These are phyloP conservation scores for Lipomyces chichibuensis DNA, from an alignment of 805 yeast genomes.

Conservation along the genomic window DNA sequence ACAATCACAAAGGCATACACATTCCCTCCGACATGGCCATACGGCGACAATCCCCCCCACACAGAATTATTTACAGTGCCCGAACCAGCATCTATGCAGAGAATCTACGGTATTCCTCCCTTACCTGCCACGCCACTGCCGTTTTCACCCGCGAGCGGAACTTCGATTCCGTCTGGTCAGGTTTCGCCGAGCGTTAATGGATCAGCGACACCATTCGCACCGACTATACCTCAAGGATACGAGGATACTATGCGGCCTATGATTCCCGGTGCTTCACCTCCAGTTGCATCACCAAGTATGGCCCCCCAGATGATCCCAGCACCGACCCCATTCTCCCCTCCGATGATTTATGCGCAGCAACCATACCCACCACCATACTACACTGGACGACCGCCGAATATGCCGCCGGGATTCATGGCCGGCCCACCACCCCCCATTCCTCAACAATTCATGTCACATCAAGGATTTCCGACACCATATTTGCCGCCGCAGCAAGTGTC, in stretches of 20 bases:
- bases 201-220: conserved; percentile 23
- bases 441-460: conserved; percentile 29
- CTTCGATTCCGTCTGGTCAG: conserved; percentile 19
- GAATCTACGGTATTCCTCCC: conserved; percentile 26
- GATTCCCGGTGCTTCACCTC: conserved; percentile 26
- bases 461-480: conserved; percentile 16
- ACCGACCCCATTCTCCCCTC: conserved; percentile 17
- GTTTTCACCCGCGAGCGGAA: conserved; percentile 29
- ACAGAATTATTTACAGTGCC: conserved; percentile 23
- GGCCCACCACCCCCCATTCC: conserved; percentile 26
- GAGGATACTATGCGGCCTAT: conserved; percentile 29
- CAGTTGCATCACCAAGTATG: conserved; percentile 27
- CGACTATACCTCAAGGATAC: conserved; percentile 15
- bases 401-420: conserved; percentile 28
- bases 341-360: conserved; percentile 27
- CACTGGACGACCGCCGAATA: conserved; percentile 18
- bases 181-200: conserved; percentile 27
- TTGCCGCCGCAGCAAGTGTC: conserved; percentile 23
- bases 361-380: conserved; percentile 23
- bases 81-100: conserved; percentile 17
- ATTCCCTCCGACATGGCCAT: conserved; percentile 29
- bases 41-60: conserved; percentile 16
- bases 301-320: conserved; percentile 27
- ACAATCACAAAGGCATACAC: conserved; percentile 25
- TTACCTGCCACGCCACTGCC: conserved; percentile 26